phyloP scores from a whole-genome alignment of 2,329 filamentous ascomycete genomes.

The Microascus cirrosus region DNA sequence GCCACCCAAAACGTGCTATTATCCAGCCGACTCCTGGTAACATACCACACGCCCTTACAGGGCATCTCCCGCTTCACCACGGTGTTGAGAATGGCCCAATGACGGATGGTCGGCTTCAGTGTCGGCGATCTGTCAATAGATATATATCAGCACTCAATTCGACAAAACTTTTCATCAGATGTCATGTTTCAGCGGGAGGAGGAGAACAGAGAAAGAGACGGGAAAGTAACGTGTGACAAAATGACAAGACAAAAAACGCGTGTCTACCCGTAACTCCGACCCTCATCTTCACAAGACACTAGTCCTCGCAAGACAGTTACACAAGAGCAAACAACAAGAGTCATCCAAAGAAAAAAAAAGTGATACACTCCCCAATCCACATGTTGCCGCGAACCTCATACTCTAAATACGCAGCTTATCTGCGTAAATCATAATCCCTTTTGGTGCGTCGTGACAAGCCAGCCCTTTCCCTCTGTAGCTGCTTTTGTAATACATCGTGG shows the following conservation, averaged over 20 bases:
- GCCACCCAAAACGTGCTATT: not conserved
- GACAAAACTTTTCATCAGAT: not conserved
- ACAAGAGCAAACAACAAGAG: not conserved
- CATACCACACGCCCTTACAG: not conserved
- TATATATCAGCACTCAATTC: not conserved
- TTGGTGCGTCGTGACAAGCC: not conserved
- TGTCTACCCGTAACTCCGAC: not conserved
- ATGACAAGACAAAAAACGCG: not conserved
- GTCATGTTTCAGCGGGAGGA: not conserved
- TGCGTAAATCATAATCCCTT: not conserved
- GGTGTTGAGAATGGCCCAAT: not conserved
- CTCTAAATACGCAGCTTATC: not conserved
- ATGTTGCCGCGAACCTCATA: not conserved
- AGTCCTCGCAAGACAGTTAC: not conserved
- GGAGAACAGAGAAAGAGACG: not conserved
- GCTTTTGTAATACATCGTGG: slow-evolving; percentile 2
- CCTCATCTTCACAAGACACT: not conserved
- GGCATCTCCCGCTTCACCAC: not conserved
- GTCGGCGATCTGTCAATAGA: not conserved
- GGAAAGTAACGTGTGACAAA: not conserved
- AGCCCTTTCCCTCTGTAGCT: not conserved
- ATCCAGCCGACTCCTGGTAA: not conserved
- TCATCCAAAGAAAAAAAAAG: not conserved
- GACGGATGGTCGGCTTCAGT: not conserved
- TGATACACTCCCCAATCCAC: not conserved